Evolutionary conservation across 441 rosid species (phyloP), one percentile per base, ranked within the genome.

Genomic region (Manihot esculenta): DNA sequence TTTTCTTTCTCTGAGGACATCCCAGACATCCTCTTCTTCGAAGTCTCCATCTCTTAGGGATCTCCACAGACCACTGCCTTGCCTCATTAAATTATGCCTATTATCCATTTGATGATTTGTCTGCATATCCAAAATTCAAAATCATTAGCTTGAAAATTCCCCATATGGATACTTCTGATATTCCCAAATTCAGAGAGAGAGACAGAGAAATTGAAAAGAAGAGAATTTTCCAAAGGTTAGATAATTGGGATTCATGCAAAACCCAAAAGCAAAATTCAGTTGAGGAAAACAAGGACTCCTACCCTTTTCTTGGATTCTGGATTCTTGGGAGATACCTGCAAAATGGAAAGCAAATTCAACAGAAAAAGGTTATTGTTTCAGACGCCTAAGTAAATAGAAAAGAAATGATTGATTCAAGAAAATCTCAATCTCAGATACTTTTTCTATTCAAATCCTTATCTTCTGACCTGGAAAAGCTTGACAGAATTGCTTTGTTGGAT

Each of bases 1-100:
- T 51, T 61, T 74, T 41, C 62, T 75, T 24, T 85, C 86, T 66
- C 76, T 78, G 27, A 85, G 69, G 62, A 85, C 87, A 68, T 79
- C 94, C 94, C 96, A 91, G 56, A 89, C 87, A 56, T 91, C 97
- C 66, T 80, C 87, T 83, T 91, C 98, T 62, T 91, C 87, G 71
- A 87, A 86, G 62, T 91, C 97, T 38, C 83, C 89, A 74, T 88
- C 91, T 77, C 81, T 79, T 42, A 87, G 54, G 8, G 88, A 80
- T 75, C 82, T 82, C 89, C 89, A 87, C 42, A 84, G 26, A 15
- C 84, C 84, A 65, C 86, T 80, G n/a, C 85, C 65, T 41, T 84
- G 82, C 77, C 79, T 81, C 27, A 71, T 70, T 63, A 78, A 74
- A 67, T 72, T 83, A 74, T 79, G 57, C 68, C 80, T 77, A 62